Evolutionary conservation across 108 stramenopile species (phyloP).

Genomic region (Ochromonas danica): DNA sequence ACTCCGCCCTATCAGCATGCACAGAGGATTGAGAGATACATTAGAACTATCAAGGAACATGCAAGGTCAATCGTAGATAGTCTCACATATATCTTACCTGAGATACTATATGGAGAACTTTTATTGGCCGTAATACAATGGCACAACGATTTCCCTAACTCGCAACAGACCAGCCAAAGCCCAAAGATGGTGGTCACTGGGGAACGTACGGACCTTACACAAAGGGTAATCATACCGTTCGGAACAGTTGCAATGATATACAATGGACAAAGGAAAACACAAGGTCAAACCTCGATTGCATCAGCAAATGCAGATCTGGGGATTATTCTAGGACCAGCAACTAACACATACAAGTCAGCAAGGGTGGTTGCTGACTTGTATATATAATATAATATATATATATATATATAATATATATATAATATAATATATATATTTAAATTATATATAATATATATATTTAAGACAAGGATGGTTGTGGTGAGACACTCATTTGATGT

Average conservation of each 20-base stretch:
- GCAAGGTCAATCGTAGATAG: background rate
- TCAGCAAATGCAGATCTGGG: background rate
- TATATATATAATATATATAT: no score
- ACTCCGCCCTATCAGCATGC: slow-evolving; percentile 23
- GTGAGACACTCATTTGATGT: no score
- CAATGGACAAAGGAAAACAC: background rate
- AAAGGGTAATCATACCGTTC: background rate
- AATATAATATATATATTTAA: no score
- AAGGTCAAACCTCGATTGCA: background rate
- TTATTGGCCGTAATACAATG: background rate
- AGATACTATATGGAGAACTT: background rate
- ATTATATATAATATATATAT: no score
- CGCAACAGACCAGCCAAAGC: background rate
- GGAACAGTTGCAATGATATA: background rate
- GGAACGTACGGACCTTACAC: background rate
- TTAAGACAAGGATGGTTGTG: no score
- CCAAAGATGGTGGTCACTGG: background rate
- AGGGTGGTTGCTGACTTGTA: no score
- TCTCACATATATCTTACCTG: slow-evolving; percentile 12
- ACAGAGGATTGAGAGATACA: slow-evolving; percentile 6
- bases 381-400: no score
- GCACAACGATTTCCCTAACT: background rate
- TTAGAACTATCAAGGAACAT: slow-evolving; percentile 15
- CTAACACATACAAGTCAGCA: background rate
- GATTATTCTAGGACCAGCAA: background rate